Evolutionary conservation across 2,329 filamentous ascomycete genomes (phyloP).

Genomic region (Pseudogymnoascus sp.): DNA sequence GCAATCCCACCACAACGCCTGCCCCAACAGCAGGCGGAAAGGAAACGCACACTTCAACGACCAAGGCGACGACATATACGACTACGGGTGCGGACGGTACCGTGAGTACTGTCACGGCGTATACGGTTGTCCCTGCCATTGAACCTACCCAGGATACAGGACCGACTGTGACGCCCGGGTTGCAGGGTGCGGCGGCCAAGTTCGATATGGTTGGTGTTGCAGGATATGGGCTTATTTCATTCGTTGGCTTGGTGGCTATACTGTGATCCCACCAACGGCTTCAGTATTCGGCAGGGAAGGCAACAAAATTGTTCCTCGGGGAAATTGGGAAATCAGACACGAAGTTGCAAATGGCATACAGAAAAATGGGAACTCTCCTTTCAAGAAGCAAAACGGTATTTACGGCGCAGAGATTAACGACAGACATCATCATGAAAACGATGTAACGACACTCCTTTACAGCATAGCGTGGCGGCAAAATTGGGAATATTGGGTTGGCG

Average conservation of each 20-base stretch:
- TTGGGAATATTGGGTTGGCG: background rate
- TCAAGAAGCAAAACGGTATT: background rate
- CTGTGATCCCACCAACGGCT: background rate
- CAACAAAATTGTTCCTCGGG: background rate
- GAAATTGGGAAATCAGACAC: background rate
- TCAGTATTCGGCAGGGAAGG: background rate
- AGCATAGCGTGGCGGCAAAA: background rate
- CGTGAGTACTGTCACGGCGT: background rate
- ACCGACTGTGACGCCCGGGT: background rate
- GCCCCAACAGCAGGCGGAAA: background rate
- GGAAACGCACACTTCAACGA: background rate
- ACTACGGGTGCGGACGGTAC: background rate
- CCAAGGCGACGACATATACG: background rate
- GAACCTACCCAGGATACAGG: background rate
- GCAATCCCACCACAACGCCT: background rate
- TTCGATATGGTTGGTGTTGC: background rate
- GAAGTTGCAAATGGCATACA: background rate
- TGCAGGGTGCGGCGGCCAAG: background rate
- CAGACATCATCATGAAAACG: conserved; percentile 1
- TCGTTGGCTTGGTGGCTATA: background rate
- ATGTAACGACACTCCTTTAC: conserved; percentile 2
- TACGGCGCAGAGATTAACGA: background rate
- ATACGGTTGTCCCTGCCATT: background rate
- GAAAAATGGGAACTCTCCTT: background rate
- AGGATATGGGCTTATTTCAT: background rate